Base-by-base conservation (phyloP, 2,329 filamentous ascomycete genomes). In the Stylonectria norvegica region DNA sequence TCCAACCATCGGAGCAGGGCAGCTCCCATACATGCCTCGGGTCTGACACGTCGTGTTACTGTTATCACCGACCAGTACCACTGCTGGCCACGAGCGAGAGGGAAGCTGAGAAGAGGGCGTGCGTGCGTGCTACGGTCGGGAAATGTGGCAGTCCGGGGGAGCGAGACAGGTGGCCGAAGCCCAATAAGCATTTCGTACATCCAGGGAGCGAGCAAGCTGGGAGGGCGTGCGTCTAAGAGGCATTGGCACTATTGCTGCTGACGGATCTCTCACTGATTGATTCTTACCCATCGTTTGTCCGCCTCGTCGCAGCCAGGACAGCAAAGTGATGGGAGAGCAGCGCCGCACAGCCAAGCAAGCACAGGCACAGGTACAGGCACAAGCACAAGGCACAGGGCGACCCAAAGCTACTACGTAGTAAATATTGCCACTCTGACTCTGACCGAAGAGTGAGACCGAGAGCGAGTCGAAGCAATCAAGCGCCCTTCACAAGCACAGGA, bases 121-220 rank as follows among this genome's bases (percentile, higher is more conserved):
- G 8, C 28, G 14, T 9, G 28, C 28, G 28, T 14, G 12, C 22
- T 25, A 7, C 22, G 8, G 22, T 8, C 22, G 22, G 22, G 28
- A 31, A 28, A 16, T 40, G 45, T 47, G 42, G 42, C 39, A 40
- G 36, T 42, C 44, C 32, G 38, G 35, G 39, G 36, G 15, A n/a
- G 27, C 12, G 27, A 29, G 22, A 25, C 22, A 12, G 8, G 22
- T 12, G 8, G 7, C 22, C 7, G 22, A 25, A 8, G 22, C 12
- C 8, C 22, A 25, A 25, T 25, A 8, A 8, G 7, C 22, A 8
- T 25, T 25, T 25, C 12, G 8, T 25, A 8, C 12, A 12, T 25
- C 22, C 7, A 25, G n/a, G n/a, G n/a, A n/a, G n/a, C n/a, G n/a
- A n/a, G n/a, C n/a, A 25, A 25, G 22, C 22, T 25, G 12, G 22